A percentile compares a stretch with the other conserved stretches of the same genome.
phyloP scores from a whole-genome alignment of 2,329 filamentous ascomycete genomes.

The Berkeleyomyces basicola region DNA sequence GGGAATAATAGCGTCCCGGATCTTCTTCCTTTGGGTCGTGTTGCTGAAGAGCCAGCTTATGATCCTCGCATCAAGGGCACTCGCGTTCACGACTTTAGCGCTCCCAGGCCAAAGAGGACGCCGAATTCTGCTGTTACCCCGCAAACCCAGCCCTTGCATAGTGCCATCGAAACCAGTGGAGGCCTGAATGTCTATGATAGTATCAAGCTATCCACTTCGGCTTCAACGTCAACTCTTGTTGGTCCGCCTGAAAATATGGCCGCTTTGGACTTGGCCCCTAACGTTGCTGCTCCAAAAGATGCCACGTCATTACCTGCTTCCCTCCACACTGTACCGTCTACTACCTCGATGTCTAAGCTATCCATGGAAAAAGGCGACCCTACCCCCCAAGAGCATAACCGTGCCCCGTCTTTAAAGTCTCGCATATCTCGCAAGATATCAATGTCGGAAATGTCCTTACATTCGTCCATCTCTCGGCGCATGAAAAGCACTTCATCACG shows the following conservation, averaged over 20 bases:
- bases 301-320: not conserved
- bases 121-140: conserved; percentile 8
- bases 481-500: conserved; percentile 65
- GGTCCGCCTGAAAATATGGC: not conserved
- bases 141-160: not conserved
- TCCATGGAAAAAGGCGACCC: not conserved
- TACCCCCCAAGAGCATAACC: not conserved
- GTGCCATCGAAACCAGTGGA: not conserved
- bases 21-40: conserved; percentile 23
- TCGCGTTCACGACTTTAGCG: conserved; percentile 48
- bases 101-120: conserved; percentile 29
- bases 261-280: not conserved
- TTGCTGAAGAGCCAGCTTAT: conserved; percentile 31
- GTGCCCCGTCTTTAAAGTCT: conserved; percentile 15
- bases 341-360: not conserved
- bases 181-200: not conserved
- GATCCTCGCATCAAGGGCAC: conserved; percentile 49
- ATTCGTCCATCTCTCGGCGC: conserved; percentile 39
- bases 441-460: conserved; percentile 30
- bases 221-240: not conserved
- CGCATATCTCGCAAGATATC: conserved; percentile 36
- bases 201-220: conserved; percentile 7
- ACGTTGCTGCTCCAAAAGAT: conserved; percentile 2
- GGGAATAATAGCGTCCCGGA: conserved; percentile 33
- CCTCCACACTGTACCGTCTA: conserved; percentile 8